phyloP scores from a whole-genome alignment of 257 asterid species.

The Rubia yunnanensis region DNA sequence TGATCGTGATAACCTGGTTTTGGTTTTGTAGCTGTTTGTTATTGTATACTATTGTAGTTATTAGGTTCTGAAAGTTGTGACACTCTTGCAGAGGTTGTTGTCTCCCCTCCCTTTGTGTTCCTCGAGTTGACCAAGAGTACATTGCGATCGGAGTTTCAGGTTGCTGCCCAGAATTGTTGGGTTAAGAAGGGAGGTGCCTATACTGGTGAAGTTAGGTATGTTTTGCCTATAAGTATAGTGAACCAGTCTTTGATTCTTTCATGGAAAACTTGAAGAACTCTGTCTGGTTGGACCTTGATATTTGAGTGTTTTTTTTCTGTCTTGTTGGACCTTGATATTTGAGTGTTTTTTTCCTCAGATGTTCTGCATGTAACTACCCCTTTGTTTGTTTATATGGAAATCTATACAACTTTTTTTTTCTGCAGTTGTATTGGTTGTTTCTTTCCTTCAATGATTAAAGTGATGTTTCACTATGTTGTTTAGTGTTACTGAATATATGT shows the following conservation, averaged over 20 bases:
- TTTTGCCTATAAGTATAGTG: not conserved
- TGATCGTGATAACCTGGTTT: conserved; percentile 3
- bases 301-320: not conserved
- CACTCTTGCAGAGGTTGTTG: conserved; percentile 77
- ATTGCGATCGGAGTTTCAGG: conserved; percentile 74
- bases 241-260: not conserved
- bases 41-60: not conserved
- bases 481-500: not conserved
- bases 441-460: not conserved
- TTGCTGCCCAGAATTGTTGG: conserved; percentile 99
- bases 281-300: not conserved
- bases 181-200: conserved; percentile 98
- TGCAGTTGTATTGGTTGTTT: not conserved
- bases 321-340: too few relatives aligned
- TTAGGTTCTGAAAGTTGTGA: conserved; percentile 3
- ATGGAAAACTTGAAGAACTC: not conserved
- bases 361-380: too few relatives aligned
- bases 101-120: conserved; percentile 92
- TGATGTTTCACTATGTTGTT: not conserved
- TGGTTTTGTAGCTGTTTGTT: not conserved
- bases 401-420: too few relatives aligned
- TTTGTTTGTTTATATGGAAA: too few relatives aligned
- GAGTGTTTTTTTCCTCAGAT: too few relatives aligned
- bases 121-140: conserved; percentile 54
- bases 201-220: conserved; percentile 93